phyloP scores from a whole-genome alignment of 805 yeast species.

The Cyberlindnera misumaiensis region DNA sequence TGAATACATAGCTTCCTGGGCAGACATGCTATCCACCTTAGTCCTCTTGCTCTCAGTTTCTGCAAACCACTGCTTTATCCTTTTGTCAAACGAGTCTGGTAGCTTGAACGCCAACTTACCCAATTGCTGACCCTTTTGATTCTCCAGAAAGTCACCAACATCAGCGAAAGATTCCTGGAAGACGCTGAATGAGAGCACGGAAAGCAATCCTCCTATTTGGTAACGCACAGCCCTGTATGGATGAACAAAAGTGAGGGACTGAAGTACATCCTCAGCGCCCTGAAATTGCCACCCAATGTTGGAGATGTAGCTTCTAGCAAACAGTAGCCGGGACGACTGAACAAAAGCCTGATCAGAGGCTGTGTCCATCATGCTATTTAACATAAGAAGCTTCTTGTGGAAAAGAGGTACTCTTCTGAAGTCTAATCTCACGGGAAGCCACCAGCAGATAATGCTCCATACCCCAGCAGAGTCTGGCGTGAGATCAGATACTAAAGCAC shows the following conservation, averaged over 20 bases:
- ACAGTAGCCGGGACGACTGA: conserved; percentile 53
- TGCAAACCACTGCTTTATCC: conserved; percentile 38
- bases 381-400: conserved; percentile 34
- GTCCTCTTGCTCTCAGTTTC: conserved; percentile 35
- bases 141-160: conserved; percentile 33
- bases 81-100: conserved; percentile 26
- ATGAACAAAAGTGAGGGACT: conserved; percentile 43
- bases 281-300: conserved; percentile 51
- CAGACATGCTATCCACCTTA: conserved; percentile 28
- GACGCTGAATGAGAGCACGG: conserved; percentile 30
- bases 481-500: conserved; percentile 48
- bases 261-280: conserved; percentile 36
- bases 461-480: conserved; percentile 66
- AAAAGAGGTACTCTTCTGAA: conserved; percentile 54
- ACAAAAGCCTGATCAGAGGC: conserved; percentile 60
- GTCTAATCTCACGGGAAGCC: conserved; percentile 63
- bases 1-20: conserved; percentile 53
- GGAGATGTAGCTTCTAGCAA: conserved; percentile 44
- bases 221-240: conserved; percentile 69
- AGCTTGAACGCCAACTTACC: conserved; percentile 27
- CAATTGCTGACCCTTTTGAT: conserved; percentile 29
- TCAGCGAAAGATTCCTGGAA: conserved; percentile 36
- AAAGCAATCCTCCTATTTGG: conserved; percentile 53
- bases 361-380: conserved; percentile 36
- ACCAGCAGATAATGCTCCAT: conserved; percentile 75